A percentile compares a stretch with the other conserved stretches of the same genome.
These are phyloP conservation scores for Colletotrichum spinosum DNA, from an alignment of 2,329 filamentous ascomycete genomes.

Conservation along the genomic window DNA sequence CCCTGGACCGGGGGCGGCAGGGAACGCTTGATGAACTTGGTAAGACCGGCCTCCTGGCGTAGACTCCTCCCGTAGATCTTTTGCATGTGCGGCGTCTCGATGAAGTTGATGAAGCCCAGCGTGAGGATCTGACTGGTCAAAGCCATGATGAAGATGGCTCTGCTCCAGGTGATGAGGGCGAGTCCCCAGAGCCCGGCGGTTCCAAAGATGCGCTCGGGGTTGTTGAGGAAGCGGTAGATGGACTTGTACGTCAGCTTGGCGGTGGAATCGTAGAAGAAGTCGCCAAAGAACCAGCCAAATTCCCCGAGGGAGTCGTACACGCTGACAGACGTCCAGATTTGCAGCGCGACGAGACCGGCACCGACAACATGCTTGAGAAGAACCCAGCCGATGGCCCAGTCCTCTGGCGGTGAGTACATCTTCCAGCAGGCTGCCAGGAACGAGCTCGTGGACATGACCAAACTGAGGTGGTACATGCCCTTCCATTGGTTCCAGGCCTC, in stretches of 20 bases:
- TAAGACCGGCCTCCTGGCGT: conserved; percentile 88
- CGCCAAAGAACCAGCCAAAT: conserved; percentile 99
- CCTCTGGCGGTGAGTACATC: conserved; percentile 87
- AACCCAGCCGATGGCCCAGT: conserved; percentile 89
- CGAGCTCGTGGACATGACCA: conserved; percentile 88
- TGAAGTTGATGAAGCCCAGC: conserved; percentile 88
- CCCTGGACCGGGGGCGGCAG: conserved; percentile 85
- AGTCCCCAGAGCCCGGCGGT: conserved; percentile 96
- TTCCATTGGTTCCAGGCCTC: conserved; percentile 99
- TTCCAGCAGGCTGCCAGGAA: conserved; percentile 96
- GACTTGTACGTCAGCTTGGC: conserved; percentile 94
- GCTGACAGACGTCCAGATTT: conserved; percentile 92
- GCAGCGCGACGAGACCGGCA: conserved; percentile 81
- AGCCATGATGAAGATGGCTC: conserved; percentile 86
- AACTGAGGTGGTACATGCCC: conserved; percentile 91
- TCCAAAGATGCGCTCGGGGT: conserved; percentile 93
- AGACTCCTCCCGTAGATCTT: conserved; percentile 92
- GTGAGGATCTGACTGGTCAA: conserved; percentile 87
- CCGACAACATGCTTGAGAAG: conserved; percentile 90
- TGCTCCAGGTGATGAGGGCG: conserved; percentile 92
- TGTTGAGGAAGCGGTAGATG: conserved; percentile 98
- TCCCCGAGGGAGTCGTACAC: conserved; percentile 97
- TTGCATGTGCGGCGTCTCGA: conserved; percentile 98
- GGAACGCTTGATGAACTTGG: conserved; percentile 89
- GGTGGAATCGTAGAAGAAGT: conserved; percentile 95